Conservation (phyloP, 2,329 filamentous ascomycete species). For the Neophaeococcomyces aloes region DNA sequence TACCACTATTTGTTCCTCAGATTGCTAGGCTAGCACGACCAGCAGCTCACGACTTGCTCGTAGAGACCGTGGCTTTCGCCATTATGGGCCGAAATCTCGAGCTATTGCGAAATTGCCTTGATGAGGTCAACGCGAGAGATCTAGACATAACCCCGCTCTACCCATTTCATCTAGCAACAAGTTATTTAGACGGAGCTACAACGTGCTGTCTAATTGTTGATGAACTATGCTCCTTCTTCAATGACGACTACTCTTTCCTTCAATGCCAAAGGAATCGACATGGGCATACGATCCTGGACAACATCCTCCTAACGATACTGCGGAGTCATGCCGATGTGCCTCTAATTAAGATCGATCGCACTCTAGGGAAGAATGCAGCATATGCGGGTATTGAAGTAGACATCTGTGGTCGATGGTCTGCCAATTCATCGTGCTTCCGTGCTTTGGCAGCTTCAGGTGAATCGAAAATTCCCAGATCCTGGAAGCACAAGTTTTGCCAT, state of each 20-base stretch:
- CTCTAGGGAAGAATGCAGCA: slow-evolving; percentile 17
- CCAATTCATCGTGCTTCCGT: slow-evolving; percentile 29
- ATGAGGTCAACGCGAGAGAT: slow-evolving; percentile 1
- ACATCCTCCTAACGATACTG: slow-evolving; percentile 30
- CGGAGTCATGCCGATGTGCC: slow-evolving; percentile 27
- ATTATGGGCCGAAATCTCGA: slow-evolving; percentile 23
- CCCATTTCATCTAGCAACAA: slow-evolving; percentile 30
- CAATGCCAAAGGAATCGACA: slow-evolving; percentile 21
- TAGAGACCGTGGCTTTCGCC: slow-evolving; percentile 23
- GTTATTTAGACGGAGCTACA: slow-evolving; percentile 28
- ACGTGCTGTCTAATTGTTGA: slow-evolving; percentile 25
- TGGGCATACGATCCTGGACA: slow-evolving; percentile 33
- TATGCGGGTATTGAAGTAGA: slow-evolving; percentile 34
- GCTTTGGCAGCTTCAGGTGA: slow-evolving; percentile 23
- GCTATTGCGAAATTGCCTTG: slow-evolving; percentile 11
- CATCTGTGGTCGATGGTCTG: slow-evolving; percentile 36
- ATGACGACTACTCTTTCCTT: background rate
- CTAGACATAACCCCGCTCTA: slow-evolving; percentile 21
- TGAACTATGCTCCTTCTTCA: background rate
- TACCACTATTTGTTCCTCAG: slow-evolving; percentile 21
- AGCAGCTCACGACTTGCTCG: slow-evolving; percentile 19
- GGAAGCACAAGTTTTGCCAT: slow-evolving; percentile 40
- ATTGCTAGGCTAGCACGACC: slow-evolving; percentile 18
- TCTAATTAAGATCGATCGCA: slow-evolving; percentile 24
- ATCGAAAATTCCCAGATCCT: slow-evolving; percentile 25